Percentiles rank a stretch among this genome's conserved stretches.
These are phyloP conservation scores for Talaromyces sp. DNA, from an alignment of 2,329 filamentous ascomycete genomes.

Conservation along the genomic window DNA sequence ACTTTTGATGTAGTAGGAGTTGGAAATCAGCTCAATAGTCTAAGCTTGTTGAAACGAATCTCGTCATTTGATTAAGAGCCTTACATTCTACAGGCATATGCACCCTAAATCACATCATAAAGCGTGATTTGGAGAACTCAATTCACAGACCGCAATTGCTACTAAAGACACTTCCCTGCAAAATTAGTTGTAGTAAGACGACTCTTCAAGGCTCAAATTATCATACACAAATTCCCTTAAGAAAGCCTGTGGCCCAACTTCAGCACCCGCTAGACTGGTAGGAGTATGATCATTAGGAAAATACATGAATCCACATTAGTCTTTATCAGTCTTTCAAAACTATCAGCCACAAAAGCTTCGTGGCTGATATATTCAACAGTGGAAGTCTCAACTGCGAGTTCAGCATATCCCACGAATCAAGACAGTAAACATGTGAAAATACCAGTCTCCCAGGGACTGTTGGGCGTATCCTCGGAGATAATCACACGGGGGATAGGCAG, in stretches of 20 bases:
- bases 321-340: constrained; percentile 48
- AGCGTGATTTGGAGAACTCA: no score
- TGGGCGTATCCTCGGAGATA: constrained; percentile 55
- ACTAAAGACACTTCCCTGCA: constrained; percentile 26
- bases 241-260: constrained; percentile 54
- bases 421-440: constrained; percentile 44
- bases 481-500: constrained; percentile 58
- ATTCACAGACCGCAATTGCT: background rate
- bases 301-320: constrained; percentile 47
- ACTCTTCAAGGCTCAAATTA: constrained; percentile 39
- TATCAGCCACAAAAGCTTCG: constrained; percentile 53
- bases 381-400: constrained; percentile 40
- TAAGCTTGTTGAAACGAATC: background rate
- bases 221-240: constrained; percentile 53
- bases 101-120: no score
- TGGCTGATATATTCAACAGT: constrained; percentile 57
- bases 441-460: constrained; percentile 59
- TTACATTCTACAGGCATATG: background rate
- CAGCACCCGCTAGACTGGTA: constrained; percentile 53
- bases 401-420: constrained; percentile 55
- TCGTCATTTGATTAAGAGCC: background rate
- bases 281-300: constrained; percentile 61
- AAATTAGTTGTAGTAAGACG: constrained; percentile 30
- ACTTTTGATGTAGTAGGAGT: no score
- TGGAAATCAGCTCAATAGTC: background rate